Evolutionary conservation across 2,329 filamentous ascomycete genomes (phyloP).

Genomic region (Colletotrichum eremochloae): DNA sequence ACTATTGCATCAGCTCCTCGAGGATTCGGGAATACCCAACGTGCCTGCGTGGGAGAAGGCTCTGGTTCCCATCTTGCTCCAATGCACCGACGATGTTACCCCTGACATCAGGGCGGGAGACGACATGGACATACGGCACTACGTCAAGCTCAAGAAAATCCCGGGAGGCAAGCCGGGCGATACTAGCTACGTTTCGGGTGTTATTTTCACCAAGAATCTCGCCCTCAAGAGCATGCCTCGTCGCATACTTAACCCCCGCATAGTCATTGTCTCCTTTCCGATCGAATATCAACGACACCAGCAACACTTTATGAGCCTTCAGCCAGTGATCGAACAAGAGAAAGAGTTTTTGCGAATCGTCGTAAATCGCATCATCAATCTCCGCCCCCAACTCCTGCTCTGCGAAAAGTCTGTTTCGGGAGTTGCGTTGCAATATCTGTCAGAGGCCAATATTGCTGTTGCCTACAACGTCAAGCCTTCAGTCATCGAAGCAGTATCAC

Average conservation of each 20-base stretch:
- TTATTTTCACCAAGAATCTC: conserved; percentile 97
- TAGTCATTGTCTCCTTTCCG: conserved; percentile 93
- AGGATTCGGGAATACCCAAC: conserved; percentile 81
- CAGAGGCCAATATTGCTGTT: conserved; percentile 90
- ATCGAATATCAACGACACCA: conserved; percentile 94
- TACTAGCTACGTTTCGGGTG: conserved; percentile 95
- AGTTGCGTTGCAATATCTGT: conserved; percentile 87
- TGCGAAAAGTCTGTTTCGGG: conserved; percentile 94
- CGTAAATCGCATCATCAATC: conserved; percentile 88
- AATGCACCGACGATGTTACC: conserved; percentile 93
- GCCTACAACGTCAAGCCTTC: conserved; percentile 97
- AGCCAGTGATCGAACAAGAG: conserved; percentile 96
- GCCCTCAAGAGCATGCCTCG: conserved; percentile 97
- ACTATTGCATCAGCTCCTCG: conserved; percentile 84
- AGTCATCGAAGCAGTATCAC: conserved; percentile 93
- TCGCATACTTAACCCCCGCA: conserved; percentile 84
- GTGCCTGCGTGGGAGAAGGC: conserved; percentile 88
- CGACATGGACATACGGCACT: conserved; percentile 97
- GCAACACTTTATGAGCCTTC: conserved; percentile 96
- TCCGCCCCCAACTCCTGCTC: conserved; percentile 88
- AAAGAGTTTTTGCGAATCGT: conserved; percentile 93
- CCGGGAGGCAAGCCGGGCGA: conserved; percentile 90
- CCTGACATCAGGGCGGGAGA: conserved; percentile 92
- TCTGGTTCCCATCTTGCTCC: conserved; percentile 88
- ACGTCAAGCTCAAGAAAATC: conserved; percentile 97